Conservation (phyloP, 2,329 filamentous ascomycete genomes). For the Cercospora nicotianae region DNA sequence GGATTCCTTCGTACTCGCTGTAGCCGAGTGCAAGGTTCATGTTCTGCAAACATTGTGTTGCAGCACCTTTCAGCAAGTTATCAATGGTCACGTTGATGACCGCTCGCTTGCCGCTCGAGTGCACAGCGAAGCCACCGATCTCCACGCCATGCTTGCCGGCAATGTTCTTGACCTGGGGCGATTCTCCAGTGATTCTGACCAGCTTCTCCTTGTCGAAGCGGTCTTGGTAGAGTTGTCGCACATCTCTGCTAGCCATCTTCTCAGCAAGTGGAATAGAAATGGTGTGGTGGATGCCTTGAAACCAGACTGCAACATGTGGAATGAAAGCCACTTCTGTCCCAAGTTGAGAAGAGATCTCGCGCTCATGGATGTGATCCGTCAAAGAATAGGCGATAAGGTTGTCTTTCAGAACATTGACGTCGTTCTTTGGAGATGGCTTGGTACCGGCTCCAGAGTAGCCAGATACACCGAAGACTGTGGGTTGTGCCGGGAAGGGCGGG, state of each 20-base stretch:
- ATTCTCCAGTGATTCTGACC: constrained; percentile 86
- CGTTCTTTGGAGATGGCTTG: constrained; percentile 92
- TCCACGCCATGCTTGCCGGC: constrained; percentile 83
- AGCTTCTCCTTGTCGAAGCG: constrained; percentile 94
- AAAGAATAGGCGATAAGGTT: constrained; percentile 90
- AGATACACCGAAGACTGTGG: constrained; percentile 84
- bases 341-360: constrained; percentile 79
- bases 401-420: constrained; percentile 75
- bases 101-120: constrained; percentile 82
- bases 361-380: constrained; percentile 93
- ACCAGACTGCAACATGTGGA: constrained; percentile 94
- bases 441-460: constrained; percentile 95
- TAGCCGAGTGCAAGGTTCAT: constrained; percentile 93
- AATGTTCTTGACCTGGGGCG: constrained; percentile 82
- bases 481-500: constrained; percentile 60
- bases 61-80: constrained; percentile 89
- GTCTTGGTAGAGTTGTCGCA: constrained; percentile 93
- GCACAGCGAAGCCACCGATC: constrained; percentile 93
- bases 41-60: constrained; percentile 91
- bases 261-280: constrained; percentile 86
- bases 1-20: constrained; percentile 85
- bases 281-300: constrained; percentile 90
- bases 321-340: constrained; percentile 77
- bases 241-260: constrained; percentile 85
- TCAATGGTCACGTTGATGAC: constrained; percentile 95